Conservation (phyloP, 345 rosid species). For the Pugionium cornutum region DNA sequence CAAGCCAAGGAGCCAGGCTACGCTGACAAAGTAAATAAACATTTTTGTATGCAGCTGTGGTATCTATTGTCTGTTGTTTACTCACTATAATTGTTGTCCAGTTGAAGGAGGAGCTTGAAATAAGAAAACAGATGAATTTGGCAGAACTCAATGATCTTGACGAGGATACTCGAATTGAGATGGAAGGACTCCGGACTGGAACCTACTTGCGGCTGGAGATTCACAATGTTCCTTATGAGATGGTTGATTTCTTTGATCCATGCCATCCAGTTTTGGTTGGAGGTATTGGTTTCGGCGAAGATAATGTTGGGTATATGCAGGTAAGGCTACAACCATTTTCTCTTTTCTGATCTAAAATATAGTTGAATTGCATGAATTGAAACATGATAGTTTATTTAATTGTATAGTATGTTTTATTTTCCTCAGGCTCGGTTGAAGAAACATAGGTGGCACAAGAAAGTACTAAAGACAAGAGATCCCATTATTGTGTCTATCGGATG, state of each 20-base stretch:
- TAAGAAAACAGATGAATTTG: slow-evolving; percentile 67
- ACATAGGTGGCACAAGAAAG: slow-evolving; percentile 86
- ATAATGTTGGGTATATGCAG: slow-evolving; percentile 87
- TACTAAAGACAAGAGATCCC: slow-evolving; percentile 76
- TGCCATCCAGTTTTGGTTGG: slow-evolving; percentile 76
- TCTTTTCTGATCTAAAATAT: not conserved
- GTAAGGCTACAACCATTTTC: slow-evolving; percentile 39
- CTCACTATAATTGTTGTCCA: no score
- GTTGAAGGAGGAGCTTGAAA: slow-evolving; percentile 72
- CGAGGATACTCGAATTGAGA: slow-evolving; percentile 63
- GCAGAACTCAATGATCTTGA: slow-evolving; percentile 72
- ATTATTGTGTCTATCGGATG: slow-evolving; percentile 79
- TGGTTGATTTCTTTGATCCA: slow-evolving; percentile 89
- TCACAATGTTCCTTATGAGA: slow-evolving; percentile 78
- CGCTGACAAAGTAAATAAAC: slow-evolving; percentile 46
- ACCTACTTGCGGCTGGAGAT: slow-evolving; percentile 73
- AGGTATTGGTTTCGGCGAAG: slow-evolving; percentile 81
- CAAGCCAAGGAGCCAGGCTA: slow-evolving; percentile 58
- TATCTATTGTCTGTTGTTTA: no score
- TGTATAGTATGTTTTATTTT: no score
- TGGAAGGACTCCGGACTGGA: slow-evolving; percentile 81
- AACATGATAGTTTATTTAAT: no score
- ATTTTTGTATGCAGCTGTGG: no score
- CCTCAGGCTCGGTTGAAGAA: slow-evolving; percentile 67
- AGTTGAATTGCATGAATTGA: no score